Evolutionary conservation across 2,329 filamentous ascomycete genomes (phyloP).

Genomic region (Clarireedia monteithiana): DNA sequence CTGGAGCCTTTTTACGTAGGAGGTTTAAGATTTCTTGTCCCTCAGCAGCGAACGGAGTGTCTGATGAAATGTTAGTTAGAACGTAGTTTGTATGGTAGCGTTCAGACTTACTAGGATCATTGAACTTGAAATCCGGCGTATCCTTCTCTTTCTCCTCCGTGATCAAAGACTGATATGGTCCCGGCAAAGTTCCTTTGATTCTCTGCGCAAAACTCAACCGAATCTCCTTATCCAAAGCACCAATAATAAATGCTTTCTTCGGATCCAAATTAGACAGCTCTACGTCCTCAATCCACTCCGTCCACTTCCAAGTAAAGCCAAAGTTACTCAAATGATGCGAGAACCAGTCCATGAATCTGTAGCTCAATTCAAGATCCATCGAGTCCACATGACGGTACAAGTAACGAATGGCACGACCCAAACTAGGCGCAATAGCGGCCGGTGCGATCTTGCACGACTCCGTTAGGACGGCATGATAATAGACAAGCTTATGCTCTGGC

Average conservation of each 20-base stretch:
- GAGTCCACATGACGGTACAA: constrained; percentile 75
- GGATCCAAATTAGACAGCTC: constrained; percentile 70
- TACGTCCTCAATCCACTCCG: constrained; percentile 89
- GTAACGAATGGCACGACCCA: constrained; percentile 87
- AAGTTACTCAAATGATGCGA: constrained; percentile 97
- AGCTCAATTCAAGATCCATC: constrained; percentile 79
- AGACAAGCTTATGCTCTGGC: constrained; percentile 89
- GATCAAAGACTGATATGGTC: constrained; percentile 74
- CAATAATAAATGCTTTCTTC: constrained; percentile 86
- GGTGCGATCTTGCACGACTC: constrained; percentile 95
- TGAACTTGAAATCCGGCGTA: constrained; percentile 91
- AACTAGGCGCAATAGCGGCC: constrained; percentile 87
- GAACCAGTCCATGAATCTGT: constrained; percentile 96
- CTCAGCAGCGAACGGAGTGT: constrained; percentile 73
- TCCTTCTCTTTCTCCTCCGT: constrained; percentile 87
- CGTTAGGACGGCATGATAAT: constrained; percentile 91
- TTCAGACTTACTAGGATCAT: constrained; percentile 54
- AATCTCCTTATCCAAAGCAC: constrained; percentile 92
- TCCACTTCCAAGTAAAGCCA: constrained; percentile 99
- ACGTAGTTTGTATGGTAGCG: background rate
- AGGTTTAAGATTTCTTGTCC: constrained; percentile 75
- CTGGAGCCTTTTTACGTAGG: constrained; percentile 74
- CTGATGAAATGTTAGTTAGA: constrained; percentile 34
- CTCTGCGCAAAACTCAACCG: constrained; percentile 92
- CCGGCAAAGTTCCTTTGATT: constrained; percentile 87